Evolutionary conservation across 2,329 filamentous ascomycete genomes (phyloP), one percentile per base, ranked within the genome.

Genomic region (Thelonectria blattea): DNA sequence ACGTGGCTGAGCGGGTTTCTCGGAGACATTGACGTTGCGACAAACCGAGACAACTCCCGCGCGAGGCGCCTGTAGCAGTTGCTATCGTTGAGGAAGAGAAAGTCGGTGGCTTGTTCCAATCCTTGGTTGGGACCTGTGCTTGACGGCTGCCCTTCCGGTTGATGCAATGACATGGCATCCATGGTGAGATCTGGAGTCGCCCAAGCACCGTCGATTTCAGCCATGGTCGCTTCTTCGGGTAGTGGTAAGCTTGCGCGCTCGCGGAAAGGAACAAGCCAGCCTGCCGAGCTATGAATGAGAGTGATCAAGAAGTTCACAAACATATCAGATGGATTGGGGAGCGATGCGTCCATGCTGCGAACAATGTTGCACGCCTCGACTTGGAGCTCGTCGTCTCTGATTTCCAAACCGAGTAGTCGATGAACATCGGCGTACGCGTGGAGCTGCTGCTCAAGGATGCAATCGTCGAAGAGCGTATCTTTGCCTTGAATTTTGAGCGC

Each of bases 21-120:
- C 41, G 53, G 71, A 42, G 65, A 74, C 71, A 64, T 74, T 2
- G 66, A 55, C 22, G 58, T 66, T 7, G 55, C 48, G 2, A 68
- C 63, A 12, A 66, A 71, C 1, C 66, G 60, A 0, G 66, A 63
- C n/a, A 71, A 18, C 10, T 70, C 68, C n/a, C 56, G 47, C 0
- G 56, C 47, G 8, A 71, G 63, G 2, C 52, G 54, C 5, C 58
- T 46, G 18, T 71, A 71, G 30, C 65, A 62, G 43, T 72, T 58
- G 14, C 30, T 49, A 37, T 69, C 67, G 42, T 65, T 65, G 11
- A 65, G 58, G 7, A 60, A 63, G 9, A 37, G n/a, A 18, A 45
- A 32, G 18, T 24, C 56, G 18, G 45, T 34, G 43, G n/a, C 15
- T 30, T 43, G 41, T 11, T 22, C 18, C 18, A 10, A 8, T 3